Evolutionary conservation across 192 early-diverging fungal species (phyloP).

Genomic region (Umbelopsis isabellina): DNA sequence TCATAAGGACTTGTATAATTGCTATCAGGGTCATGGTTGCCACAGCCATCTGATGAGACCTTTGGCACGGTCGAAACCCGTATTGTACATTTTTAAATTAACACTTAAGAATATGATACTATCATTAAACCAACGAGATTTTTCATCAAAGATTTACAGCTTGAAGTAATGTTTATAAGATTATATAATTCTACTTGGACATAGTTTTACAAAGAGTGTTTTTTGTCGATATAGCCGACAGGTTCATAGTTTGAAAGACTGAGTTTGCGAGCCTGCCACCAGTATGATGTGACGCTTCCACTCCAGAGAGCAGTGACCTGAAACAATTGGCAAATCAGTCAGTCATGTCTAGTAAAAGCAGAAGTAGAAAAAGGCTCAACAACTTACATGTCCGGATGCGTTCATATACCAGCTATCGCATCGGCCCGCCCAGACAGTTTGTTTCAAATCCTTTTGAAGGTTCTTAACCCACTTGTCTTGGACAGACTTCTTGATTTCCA

Average conservation of each 20-base stretch:
- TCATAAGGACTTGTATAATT: background rate
- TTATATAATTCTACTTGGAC: background rate
- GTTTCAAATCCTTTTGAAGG: slow-evolving; percentile 40
- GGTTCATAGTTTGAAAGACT: background rate
- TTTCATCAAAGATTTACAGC: background rate
- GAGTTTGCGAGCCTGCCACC: slow-evolving; percentile 6
- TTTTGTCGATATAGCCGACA: slow-evolving; percentile 17
- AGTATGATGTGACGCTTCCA: slow-evolving; percentile 30
- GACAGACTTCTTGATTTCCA: slow-evolving; percentile 41
- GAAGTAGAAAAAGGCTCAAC: too few relatives aligned
- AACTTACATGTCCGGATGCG: slow-evolving; percentile 33
- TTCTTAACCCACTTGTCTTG: slow-evolving; percentile 39
- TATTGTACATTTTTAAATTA: too few relatives aligned
- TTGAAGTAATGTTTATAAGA: background rate
- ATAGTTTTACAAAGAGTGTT: slow-evolving; percentile 14
- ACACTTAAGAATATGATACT: background rate
- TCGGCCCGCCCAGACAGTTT: slow-evolving; percentile 50
- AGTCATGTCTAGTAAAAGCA: too few relatives aligned
- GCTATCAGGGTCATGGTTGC: slow-evolving; percentile 12
- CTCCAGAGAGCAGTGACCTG: slow-evolving; percentile 29
- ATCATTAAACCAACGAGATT: background rate
- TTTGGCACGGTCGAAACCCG: slow-evolving; percentile 17
- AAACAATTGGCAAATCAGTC: too few relatives aligned
- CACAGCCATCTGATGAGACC: slow-evolving; percentile 21
- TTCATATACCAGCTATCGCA: slow-evolving; percentile 58